A percentile compares a stretch with the other conserved stretches of the same genome.
These are phyloP conservation scores for Ophioceras dolichostomum DNA, from an alignment of 2,329 filamentous ascomycete genomes.

Conservation along the genomic window DNA sequence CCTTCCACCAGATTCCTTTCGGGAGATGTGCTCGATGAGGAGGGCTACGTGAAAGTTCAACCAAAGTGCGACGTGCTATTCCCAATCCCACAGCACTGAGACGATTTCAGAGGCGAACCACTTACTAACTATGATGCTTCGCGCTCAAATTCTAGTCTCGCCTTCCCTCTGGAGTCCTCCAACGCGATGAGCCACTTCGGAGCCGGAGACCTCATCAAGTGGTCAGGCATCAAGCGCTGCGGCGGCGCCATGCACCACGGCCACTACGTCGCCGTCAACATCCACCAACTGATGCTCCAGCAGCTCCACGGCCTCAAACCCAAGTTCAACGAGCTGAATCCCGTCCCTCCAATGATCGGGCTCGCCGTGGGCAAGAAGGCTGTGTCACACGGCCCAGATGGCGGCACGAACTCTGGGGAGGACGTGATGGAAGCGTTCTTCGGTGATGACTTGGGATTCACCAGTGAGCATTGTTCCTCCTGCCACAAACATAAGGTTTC, in stretches of 20 bases:
- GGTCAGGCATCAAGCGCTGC: conserved; percentile 72
- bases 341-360: conserved; percentile 54
- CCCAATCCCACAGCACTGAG: no score
- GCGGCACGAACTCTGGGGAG: conserved; percentile 45
- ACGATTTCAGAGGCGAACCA: background rate
- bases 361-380: conserved; percentile 60
- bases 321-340: conserved; percentile 33
- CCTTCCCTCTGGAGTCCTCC: conserved; percentile 38
- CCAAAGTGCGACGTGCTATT: conserved; percentile 28
- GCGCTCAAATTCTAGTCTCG: conserved; percentile 19
- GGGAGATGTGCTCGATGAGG: conserved; percentile 39
- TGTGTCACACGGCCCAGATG: conserved; percentile 45
- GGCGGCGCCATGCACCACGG: conserved; percentile 67
- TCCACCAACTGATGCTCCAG: conserved; percentile 48
- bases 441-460: conserved; percentile 53
- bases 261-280: conserved; percentile 51
- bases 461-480: conserved; percentile 32
- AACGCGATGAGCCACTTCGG: conserved; percentile 54
- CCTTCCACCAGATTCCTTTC: conserved; percentile 56
- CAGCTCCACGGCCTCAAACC: conserved; percentile 25
- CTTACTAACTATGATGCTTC: no score
- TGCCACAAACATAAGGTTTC: no score
- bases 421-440: conserved; percentile 54
- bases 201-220: conserved; percentile 55
- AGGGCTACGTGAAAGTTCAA: conserved; percentile 54